Conservation (phyloP, 139 green algal species). For the Volvox reticuliferus region DNA sequence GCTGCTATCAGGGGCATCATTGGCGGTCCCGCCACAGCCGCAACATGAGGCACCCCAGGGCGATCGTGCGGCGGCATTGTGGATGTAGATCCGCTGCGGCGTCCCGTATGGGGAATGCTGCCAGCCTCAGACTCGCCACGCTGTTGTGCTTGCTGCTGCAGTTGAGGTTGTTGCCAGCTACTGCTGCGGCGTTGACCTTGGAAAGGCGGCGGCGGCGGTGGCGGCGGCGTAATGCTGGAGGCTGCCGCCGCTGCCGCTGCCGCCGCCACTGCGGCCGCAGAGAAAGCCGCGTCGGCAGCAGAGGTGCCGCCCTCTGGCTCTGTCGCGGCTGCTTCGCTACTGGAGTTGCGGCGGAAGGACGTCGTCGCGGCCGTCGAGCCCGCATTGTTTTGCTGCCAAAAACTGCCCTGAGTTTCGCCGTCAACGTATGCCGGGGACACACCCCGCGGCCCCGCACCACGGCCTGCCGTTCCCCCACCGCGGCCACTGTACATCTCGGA, state of each 20-base stretch:
- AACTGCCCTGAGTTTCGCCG: not conserved
- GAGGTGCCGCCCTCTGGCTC: not conserved
- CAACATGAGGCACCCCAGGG: not conserved
- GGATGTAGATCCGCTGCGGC: not conserved
- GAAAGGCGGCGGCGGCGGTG: conserved; percentile 25
- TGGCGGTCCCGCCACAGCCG: not conserved
- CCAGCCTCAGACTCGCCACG: not conserved
- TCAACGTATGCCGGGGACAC: not conserved
- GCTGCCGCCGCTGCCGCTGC: conserved; percentile 18
- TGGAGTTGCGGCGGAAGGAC: not conserved
- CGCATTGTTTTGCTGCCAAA: not conserved
- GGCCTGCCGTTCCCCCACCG: not conserved
- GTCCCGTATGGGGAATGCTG: not conserved
- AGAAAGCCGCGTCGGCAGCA: not conserved
- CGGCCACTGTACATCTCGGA: not conserved
- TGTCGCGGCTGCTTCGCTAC: not conserved
- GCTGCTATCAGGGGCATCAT: not conserved
- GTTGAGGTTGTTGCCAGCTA: not conserved
- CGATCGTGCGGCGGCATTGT: not conserved
- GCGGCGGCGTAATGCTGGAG: not conserved
- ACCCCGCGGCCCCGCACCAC: not conserved
- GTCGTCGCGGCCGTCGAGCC: not conserved
- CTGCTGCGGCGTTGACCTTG: not conserved
- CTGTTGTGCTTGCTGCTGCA: not conserved
- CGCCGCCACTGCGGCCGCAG: not conserved